Conservation (phyloP, 2,329 filamentous ascomycete genomes). For the Ophiostoma novo-ulmi region DNA sequence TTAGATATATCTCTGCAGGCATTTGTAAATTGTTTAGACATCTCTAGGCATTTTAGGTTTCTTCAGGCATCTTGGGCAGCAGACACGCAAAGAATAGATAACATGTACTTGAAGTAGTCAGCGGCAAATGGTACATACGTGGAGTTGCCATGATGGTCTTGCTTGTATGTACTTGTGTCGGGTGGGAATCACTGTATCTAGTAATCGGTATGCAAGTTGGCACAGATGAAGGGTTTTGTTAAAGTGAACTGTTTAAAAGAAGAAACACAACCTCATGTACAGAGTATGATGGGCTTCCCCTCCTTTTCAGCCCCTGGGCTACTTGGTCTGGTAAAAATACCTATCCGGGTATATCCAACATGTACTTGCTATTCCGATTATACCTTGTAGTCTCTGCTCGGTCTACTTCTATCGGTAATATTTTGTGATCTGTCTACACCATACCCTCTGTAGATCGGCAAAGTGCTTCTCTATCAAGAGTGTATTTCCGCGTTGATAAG, state of each 20-base stretch:
- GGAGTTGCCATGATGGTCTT: neutral
- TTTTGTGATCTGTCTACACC: neutral
- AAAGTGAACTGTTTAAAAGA: neutral
- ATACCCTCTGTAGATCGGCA: neutral
- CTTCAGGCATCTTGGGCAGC: neutral
- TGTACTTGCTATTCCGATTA: neutral
- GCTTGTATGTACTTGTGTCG: neutral
- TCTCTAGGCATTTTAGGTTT: neutral
- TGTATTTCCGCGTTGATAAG: neutral
- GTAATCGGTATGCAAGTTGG: neutral
- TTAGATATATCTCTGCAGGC: neutral
- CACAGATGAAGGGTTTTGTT: neutral
- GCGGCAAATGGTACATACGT: neutral
- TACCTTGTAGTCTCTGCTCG: neutral
- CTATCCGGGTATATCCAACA: neutral
- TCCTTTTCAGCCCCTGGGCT: slow-evolving; percentile 1
- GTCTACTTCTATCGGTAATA: neutral
- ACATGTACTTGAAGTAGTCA: no score
- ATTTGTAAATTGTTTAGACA: neutral
- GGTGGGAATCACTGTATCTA: neutral
- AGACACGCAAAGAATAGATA: neutral
- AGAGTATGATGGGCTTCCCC: neutral
- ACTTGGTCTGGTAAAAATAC: neutral
- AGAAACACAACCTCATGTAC: neutral
- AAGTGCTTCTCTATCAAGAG: neutral